Evolutionary conservation across 1,284 basidiomycete genomes (phyloP).

Genomic region (Entoloma clypeatum): DNA sequence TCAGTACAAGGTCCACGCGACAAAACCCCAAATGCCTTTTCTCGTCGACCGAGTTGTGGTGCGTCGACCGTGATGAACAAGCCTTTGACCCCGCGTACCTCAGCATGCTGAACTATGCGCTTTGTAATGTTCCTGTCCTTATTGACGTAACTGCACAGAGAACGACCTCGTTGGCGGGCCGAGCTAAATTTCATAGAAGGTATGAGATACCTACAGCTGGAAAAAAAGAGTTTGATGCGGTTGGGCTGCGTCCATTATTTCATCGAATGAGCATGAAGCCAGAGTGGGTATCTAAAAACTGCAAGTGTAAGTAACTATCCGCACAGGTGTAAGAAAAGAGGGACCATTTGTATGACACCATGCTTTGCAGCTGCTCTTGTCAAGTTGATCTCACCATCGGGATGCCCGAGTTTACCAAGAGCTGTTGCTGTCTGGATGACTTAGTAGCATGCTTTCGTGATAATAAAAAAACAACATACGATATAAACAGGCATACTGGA

Average conservation of each 20-base stretch:
- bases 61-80: slow-evolving; percentile 93
- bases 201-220: slow-evolving; percentile 52
- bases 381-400: slow-evolving; percentile 86
- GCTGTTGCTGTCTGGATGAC: slow-evolving; percentile 66
- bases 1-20: not conserved
- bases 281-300: slow-evolving; percentile 76
- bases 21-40: slow-evolving; percentile 50
- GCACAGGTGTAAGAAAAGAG: slow-evolving; percentile 10
- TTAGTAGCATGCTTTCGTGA: not conserved
- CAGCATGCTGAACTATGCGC: slow-evolving; percentile 82
- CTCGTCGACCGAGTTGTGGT: slow-evolving; percentile 85
- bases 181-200: slow-evolving; percentile 6
- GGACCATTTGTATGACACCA: slow-evolving; percentile 80
- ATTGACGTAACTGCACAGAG: slow-evolving; percentile 76
- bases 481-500: slow-evolving; percentile 78
- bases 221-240: slow-evolving; percentile 78
- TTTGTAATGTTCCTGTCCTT: slow-evolving; percentile 79
- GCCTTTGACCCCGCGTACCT: slow-evolving; percentile 78
- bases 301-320: not conserved
- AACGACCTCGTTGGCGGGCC: not conserved
- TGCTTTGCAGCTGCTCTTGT: slow-evolving; percentile 76
- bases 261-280: slow-evolving; percentile 87
- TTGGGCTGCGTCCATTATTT: slow-evolving; percentile 77
- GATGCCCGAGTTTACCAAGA: slow-evolving; percentile 88
- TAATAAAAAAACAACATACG: slow-evolving; percentile 24